Base-by-base conservation (phyloP, 345 rosid genomes). In the Melaleuca alternifolia region DNA sequence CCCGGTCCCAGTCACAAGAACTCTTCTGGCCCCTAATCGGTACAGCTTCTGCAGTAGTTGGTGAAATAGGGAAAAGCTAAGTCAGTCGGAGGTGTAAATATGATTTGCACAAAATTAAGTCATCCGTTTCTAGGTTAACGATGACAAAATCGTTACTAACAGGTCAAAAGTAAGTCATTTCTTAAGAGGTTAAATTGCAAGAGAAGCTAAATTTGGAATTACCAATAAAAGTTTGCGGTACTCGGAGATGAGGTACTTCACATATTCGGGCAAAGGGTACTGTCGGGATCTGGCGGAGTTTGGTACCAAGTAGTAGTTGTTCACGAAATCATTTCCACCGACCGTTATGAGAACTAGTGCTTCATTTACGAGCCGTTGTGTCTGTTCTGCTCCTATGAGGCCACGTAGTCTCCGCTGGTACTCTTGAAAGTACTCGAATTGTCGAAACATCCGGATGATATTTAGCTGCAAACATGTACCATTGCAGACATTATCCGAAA, bases 241-340 rank as follows among this genome's bases (percentile, higher is more conserved):
- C 89, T 95, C 95, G 6, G 93, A 91, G 75, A 93, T 89, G 90
- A 95, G 83, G 50, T 77, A 91, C 48, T 52, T 59, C 54, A 91
- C 92, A 51, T 92, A 95, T 44, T 91, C 86, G 0, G 97, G 94
- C 26, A 95, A 89, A 30, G 92, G 3, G 75, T 83, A 95, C 56
- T 95, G 94, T 85, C 92, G 96, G 77, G 96, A 95, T 86, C 94
- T 89, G 21, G 92, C 85, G 2, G 96, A 93, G 89, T 52, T 89
- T 7, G 97, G 96, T 56, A 93, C 93, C 92, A 96, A 89, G 87
- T 85, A 97, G 85, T 96, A 97, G 89, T 97, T 97, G 91, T 96
- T 97, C 44, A 96, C 98, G 23, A 97, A 97, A 86, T 97, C 99
- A 26, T 97, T 97, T 87, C 98, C 99, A 9, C 99, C 98, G 1